These are phyloP conservation scores for Schoenoplectus triqueter DNA, from an alignment of 202 grass and related monocot genomes.

Conservation along the genomic window DNA sequence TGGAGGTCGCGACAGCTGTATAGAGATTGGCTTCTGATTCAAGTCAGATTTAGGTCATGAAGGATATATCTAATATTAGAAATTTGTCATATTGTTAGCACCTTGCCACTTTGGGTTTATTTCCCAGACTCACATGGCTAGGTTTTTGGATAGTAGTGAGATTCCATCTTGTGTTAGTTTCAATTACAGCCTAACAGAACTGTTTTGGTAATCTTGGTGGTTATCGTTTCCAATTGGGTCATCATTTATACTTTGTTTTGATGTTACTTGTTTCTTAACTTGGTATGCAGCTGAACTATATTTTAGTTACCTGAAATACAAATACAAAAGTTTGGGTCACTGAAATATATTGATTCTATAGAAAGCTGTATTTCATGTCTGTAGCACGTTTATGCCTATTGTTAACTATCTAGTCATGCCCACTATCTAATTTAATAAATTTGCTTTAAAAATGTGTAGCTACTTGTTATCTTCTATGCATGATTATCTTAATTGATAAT, in stretches of 20 bases:
- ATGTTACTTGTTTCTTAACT: neutral
- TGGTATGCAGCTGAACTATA: neutral
- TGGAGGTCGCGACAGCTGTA: neutral
- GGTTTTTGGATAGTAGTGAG: neutral
- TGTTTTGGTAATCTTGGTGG: neutral
- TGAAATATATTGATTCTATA: neutral
- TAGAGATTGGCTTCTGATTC: neutral
- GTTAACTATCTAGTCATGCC: neutral
- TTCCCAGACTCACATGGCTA: neutral
- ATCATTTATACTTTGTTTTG: neutral
- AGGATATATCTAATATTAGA: constrained; percentile 9
- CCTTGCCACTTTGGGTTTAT: neutral
- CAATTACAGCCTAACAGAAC: neutral
- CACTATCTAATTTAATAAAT: neutral
- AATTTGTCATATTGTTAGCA: neutral
- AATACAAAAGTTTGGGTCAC: neutral
- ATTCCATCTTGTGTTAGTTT: neutral
- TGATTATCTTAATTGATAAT: neutral
- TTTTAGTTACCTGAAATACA: neutral
- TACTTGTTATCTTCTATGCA: neutral
- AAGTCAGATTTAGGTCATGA: neutral
- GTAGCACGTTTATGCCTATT: neutral
- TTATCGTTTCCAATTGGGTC: neutral
- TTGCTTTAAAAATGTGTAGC: neutral
- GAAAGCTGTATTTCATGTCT: neutral